Evolutionary conservation across 371 early-diverging fungal genomes (phyloP), one percentile per base, ranked within the genome.

Genomic region (Mucor indicus): DNA sequence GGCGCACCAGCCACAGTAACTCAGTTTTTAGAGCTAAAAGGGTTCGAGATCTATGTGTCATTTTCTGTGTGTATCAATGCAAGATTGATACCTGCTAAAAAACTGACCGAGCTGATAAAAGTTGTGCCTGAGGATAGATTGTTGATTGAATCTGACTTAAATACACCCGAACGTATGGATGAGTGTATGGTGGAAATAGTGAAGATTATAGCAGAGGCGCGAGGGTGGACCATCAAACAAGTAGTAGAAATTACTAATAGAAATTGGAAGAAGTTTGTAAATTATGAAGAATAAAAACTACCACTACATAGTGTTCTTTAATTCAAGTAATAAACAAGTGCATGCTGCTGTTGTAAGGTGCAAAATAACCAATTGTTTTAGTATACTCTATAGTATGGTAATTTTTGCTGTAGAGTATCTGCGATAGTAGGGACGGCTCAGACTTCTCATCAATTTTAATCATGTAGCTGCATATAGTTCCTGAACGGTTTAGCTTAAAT

Each of bases 111-210:
- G 29, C 60, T 84, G 20, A 77, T 89, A 8, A 46, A 50, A 30
- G 72, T 73, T 1, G 83, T 87, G 0, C 93, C 94, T 4, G 83
- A 84, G 30, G 84, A 89, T 55, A 60, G 85, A 29, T 56, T 95
- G 4, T 61, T 95, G 51, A 68, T 93, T 13, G 96, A 95, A 56
- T 85, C 89, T 3, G 95, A 95, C 60, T 62, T 88, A 22, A 80
- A 91, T 57, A 73, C 80, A 2, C 82, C 84, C 6, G 23, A 44
- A 1, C 55, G 62, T 0, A 60, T 87, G 0, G 87, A 83, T 42
- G 52, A 53, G 0, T 74, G 77, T 16, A 77, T 93, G 76, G 51
- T 67, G 4, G 68, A 62, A 15, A 85, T 89, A n/a, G 61, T 69
- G 9, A 46, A 57, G 11, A 59, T 86, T 53, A 83, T 92, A 0